Base-by-base conservation (phyloP, 805 yeast species). In the Kazachstania viticola region DNA sequence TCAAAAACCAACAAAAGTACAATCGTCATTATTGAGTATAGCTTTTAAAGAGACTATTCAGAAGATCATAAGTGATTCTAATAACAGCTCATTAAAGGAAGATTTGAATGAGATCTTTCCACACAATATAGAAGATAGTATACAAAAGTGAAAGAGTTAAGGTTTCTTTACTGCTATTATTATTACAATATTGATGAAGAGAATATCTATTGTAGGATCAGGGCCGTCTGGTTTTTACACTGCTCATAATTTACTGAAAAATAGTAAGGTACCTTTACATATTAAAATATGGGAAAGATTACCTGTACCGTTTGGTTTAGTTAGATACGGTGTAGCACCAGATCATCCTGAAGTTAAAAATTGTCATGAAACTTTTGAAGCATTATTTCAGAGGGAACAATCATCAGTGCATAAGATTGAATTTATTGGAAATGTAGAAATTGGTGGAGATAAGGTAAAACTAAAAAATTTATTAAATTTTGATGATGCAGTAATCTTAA, bases 151-250 rank as follows among this genome's bases (percentile, higher is more conserved):
- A n/a, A n/a, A n/a, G n/a, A n/a, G n/a, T n/a, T n/a, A n/a, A n/a
- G n/a, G n/a, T n/a, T n/a, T n/a, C n/a, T n/a, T n/a, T n/a, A n/a
- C n/a, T n/a, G n/a, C n/a, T n/a, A n/a, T n/a, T n/a, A n/a, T n/a
- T n/a, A n/a, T n/a, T n/a, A n/a, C n/a, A n/a, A n/a, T n/a, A n/a
- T n/a, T n/a, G n/a, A 31, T 29, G 13, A 41, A 42, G 23, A 41
- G 40, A 28, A 35, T 82, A 9, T 94, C 95, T 0, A 70, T 91
- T 5, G 73, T 91, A 3, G 98, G 98, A 1, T 71, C 95, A 0
- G 99, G 99, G 0, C 98, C 99, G 0, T 87, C 96, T 1, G 96
- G 95, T 1, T 84, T 91, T 49, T 91, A 88, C 55, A 79, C 96
- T 1, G 85, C 85, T 0, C 71, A 78, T 40, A 75, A 80, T 29